Evolutionary conservation across 2,329 filamentous ascomycete genomes (phyloP).

Genomic region (Onygenales sp.): DNA sequence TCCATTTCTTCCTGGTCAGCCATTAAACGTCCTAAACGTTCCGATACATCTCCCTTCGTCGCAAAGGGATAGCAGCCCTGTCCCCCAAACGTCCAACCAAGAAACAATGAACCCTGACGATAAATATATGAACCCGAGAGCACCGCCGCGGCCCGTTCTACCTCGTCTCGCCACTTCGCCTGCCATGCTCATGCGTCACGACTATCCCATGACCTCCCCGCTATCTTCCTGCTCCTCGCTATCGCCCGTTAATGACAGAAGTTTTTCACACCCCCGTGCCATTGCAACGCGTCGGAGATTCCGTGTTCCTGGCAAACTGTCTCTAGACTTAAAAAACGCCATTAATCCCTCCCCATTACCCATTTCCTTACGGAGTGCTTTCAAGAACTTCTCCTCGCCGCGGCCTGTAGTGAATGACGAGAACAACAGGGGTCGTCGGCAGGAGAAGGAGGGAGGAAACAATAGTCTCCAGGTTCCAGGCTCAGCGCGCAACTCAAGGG

Average conservation of each 20-base stretch:
- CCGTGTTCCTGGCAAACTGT: constrained; percentile 16
- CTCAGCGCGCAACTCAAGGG: background rate
- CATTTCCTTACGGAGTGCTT: constrained; percentile 27
- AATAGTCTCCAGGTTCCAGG: background rate
- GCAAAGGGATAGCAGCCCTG: constrained; percentile 50
- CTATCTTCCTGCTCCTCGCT: constrained; percentile 17
- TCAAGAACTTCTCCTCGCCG: constrained; percentile 24
- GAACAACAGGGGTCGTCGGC: background rate
- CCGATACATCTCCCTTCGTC: constrained; percentile 54
- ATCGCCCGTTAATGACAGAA: constrained; percentile 18
- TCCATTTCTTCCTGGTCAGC: constrained; percentile 79
- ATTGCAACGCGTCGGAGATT: constrained; percentile 14
- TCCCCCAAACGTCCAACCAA: constrained; percentile 47
- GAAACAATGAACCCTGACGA: constrained; percentile 71
- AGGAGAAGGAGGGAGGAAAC: background rate
- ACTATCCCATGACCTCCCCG: constrained; percentile 12
- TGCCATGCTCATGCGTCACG: constrained; percentile 4
- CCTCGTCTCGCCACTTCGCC: constrained; percentile 38
- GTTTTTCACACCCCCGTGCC: constrained; percentile 27
- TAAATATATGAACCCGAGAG: constrained; percentile 62
- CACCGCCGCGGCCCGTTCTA: constrained; percentile 41
- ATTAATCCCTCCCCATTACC: constrained; percentile 29
- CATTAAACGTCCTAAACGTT: constrained; percentile 73
- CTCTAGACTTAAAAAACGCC: constrained; percentile 17
- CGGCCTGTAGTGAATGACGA: constrained; percentile 14